phyloP scores from a whole-genome alignment of 495 filamentous ascomycete genomes.

The Pseudotulostoma volvatum region DNA sequence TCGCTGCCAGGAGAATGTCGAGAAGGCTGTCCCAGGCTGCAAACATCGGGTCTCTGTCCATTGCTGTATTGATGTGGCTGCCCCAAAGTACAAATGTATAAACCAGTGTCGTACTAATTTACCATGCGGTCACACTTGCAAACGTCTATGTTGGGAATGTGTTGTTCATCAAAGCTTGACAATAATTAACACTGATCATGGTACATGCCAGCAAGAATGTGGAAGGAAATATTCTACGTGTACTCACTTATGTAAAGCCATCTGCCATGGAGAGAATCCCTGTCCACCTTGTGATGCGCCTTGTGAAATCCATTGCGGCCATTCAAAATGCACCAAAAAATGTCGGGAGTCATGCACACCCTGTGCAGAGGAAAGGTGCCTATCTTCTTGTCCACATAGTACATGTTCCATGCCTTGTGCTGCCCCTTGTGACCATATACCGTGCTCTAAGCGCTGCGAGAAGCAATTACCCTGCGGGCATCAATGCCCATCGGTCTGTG shows the following conservation, averaged over 20 bases:
- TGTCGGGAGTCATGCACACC: constrained; percentile 46
- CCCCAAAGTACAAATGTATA: constrained; percentile 25
- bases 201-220: constrained; percentile 26
- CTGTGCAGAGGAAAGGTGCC: constrained; percentile 39
- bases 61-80: constrained; percentile 32
- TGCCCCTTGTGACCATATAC: constrained; percentile 38
- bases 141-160: constrained; percentile 34
- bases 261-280: constrained; percentile 30
- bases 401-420: constrained; percentile 44
- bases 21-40: constrained; percentile 34
- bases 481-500: constrained; percentile 44
- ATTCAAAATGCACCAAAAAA: constrained; percentile 33
- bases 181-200: constrained; percentile 19
- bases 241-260: constrained; percentile 30
- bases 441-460: constrained; percentile 44
- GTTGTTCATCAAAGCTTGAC: constrained; percentile 7
- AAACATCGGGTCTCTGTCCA: constrained; percentile 32
- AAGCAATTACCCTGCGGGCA: constrained; percentile 42
- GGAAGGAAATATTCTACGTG: constrained; percentile 32
- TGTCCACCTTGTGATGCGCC: constrained; percentile 36
- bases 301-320: constrained; percentile 38
- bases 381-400: constrained; percentile 40
- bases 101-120: constrained; percentile 29
- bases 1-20: constrained; percentile 22
- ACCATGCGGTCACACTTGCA: constrained; percentile 48